phyloP scores from a whole-genome alignment of 495 filamentous ascomycete species.

The Penicillium mononematosum region DNA sequence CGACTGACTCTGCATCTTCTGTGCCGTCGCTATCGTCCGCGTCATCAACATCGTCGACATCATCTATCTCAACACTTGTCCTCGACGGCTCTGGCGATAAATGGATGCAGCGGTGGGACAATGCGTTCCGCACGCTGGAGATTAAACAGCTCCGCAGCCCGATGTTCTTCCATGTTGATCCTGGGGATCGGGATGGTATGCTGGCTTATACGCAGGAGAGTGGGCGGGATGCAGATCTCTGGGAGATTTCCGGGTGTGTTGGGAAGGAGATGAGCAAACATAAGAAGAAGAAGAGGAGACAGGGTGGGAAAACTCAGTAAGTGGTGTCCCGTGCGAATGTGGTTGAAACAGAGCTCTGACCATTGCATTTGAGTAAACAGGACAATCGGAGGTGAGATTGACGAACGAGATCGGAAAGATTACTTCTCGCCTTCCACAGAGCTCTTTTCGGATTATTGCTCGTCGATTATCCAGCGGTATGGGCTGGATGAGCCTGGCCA shows the following conservation, averaged over 20 bases:
- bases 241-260: slow-evolving; percentile 59
- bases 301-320: slow-evolving; percentile 33
- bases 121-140: slow-evolving; percentile 53
- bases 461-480: slow-evolving; percentile 53
- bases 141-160: slow-evolving; percentile 62
- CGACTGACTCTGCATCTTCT: slow-evolving; percentile 30
- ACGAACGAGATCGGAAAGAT: slow-evolving; percentile 64
- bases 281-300: slow-evolving; percentile 56
- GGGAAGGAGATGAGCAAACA: slow-evolving; percentile 66
- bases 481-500: slow-evolving; percentile 41
- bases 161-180: slow-evolving; percentile 68
- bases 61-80: slow-evolving; percentile 40
- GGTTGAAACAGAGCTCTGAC: neutral
- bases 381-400: slow-evolving; percentile 46
- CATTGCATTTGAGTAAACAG: neutral
- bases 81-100: slow-evolving; percentile 51
- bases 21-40: slow-evolving; percentile 21
- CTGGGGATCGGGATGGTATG: slow-evolving; percentile 61
- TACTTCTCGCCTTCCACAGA: slow-evolving; percentile 59
- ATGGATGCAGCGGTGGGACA: slow-evolving; percentile 60
- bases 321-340: neutral
- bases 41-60: slow-evolving; percentile 31
- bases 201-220: slow-evolving; percentile 56
- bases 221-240: slow-evolving; percentile 49
- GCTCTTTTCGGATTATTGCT: slow-evolving; percentile 58